Evolutionary conservation across 148 eudicot species (phyloP).

Genomic region (Camellia sinensis): DNA sequence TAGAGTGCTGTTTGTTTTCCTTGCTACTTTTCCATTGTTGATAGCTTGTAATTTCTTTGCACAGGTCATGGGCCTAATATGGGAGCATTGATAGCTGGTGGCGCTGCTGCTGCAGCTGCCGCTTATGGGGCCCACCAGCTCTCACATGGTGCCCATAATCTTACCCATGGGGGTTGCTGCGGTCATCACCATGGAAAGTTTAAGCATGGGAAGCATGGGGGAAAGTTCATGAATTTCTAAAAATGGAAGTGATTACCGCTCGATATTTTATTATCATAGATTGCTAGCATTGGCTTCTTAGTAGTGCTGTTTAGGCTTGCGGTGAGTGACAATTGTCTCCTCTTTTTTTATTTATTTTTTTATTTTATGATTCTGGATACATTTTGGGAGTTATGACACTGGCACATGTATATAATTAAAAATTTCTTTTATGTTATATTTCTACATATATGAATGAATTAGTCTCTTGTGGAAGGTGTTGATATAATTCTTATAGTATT

Average conservation of each 20-base stretch:
- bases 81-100: constrained; percentile 57
- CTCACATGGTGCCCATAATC: constrained; percentile 37
- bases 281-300: too few relatives aligned
- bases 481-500: too few relatives aligned
- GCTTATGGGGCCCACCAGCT: constrained; percentile 52
- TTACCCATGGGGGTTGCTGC: constrained; percentile 19
- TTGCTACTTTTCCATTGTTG: background rate
- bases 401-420: background rate
- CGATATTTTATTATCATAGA: background rate
- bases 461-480: too few relatives aligned
- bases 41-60: background rate
- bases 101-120: constrained; percentile 62
- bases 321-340: background rate
- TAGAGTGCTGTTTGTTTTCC: background rate
- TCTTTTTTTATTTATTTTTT: background rate
- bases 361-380: constrained; percentile 6
- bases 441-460: too few relatives aligned
- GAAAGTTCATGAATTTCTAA: constrained; percentile 24
- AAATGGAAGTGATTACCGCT: constrained; percentile 27
- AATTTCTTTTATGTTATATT: too few relatives aligned
- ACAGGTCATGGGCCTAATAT: constrained; percentile 30
- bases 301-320: background rate
- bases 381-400: background rate
- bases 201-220: constrained; percentile 25
- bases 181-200: constrained; percentile 26